Evolutionary conservation across 805 yeast species (phyloP).

Genomic region (Spencermartinsiella europaea): DNA sequence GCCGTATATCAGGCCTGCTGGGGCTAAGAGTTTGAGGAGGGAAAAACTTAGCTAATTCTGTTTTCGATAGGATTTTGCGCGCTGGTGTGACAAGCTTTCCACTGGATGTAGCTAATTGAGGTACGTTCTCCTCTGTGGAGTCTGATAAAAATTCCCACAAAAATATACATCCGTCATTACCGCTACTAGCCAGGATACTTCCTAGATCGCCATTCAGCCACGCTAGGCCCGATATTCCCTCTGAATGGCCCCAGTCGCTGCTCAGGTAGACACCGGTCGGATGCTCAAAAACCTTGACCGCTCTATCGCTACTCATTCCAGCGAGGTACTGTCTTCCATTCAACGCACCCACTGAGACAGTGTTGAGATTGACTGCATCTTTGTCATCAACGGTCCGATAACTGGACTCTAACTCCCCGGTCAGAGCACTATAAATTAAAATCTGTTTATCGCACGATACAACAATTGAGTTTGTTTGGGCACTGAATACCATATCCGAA

Average conservation of each 20-base stretch:
- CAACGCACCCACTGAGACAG: conserved; percentile 12
- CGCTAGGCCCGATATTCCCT: conserved; percentile 42
- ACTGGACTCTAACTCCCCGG: conserved; percentile 33
- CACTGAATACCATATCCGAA: conserved; percentile 16
- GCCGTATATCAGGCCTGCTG: neutral
- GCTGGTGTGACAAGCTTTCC: conserved; percentile 11
- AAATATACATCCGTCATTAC: conserved; percentile 26
- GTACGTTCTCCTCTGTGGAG: conserved; percentile 1
- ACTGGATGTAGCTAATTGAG: conserved; percentile 1
- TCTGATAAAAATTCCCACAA: conserved; percentile 17
- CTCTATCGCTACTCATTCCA: conserved; percentile 47
- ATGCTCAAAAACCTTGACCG: conserved; percentile 47
- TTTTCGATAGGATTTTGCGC: conserved; percentile 20
- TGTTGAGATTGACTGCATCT: conserved; percentile 13
- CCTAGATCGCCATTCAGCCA: conserved; percentile 13
- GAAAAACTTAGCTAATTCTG: conserved; percentile 18
- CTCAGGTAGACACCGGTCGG: conserved; percentile 43
- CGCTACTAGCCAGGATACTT: conserved; percentile 20
- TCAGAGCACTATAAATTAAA: conserved; percentile 35
- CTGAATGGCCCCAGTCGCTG: conserved; percentile 58
- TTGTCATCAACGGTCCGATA: conserved; percentile 39
- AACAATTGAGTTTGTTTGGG: conserved; percentile 31
- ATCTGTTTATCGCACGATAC: conserved; percentile 50
- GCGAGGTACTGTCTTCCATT: conserved; percentile 17
- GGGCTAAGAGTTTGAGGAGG: conserved; percentile 5